phyloP scores from a whole-genome alignment of 305 asterid genomes.

The Plantago coronopus region DNA sequence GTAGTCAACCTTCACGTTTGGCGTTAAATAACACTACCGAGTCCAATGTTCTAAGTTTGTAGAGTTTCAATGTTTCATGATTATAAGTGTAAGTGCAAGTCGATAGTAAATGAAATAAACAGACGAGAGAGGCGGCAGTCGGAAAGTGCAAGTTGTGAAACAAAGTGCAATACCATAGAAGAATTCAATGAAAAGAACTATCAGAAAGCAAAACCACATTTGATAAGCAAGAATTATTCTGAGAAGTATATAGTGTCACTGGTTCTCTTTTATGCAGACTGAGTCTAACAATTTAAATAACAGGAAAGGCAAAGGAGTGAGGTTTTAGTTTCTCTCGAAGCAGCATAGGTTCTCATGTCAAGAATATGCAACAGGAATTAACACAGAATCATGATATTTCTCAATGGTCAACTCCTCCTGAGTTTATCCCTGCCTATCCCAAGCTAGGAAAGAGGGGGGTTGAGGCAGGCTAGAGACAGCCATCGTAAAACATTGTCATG shows the following conservation, averaged over 20 bases:
- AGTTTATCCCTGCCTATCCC: too few relatives aligned
- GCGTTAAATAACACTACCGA: neutral
- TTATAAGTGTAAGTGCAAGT: neutral
- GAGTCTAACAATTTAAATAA: neutral
- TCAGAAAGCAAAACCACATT: neutral
- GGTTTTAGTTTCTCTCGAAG: neutral
- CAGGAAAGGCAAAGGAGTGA: neutral
- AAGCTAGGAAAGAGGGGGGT: too few relatives aligned
- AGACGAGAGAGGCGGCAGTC: neutral
- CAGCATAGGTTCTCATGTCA: neutral
- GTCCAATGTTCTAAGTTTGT: neutral
- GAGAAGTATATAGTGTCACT: neutral
- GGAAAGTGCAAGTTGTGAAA: neutral
- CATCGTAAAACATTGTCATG: too few relatives aligned
- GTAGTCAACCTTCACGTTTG: neutral
- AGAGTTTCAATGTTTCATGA: neutral
- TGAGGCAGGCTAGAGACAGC: too few relatives aligned
- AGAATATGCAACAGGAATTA: neutral
- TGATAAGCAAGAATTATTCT: constrained; percentile 1
- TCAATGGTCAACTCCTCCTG: too few relatives aligned
- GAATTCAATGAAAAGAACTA: neutral
- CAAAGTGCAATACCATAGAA: neutral
- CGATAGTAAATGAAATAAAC: neutral
- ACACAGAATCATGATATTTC: too few relatives aligned
- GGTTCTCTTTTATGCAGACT: neutral